Evolutionary conservation across 495 filamentous ascomycete genomes (phyloP).

Genomic region (Neurospora discreta): DNA sequence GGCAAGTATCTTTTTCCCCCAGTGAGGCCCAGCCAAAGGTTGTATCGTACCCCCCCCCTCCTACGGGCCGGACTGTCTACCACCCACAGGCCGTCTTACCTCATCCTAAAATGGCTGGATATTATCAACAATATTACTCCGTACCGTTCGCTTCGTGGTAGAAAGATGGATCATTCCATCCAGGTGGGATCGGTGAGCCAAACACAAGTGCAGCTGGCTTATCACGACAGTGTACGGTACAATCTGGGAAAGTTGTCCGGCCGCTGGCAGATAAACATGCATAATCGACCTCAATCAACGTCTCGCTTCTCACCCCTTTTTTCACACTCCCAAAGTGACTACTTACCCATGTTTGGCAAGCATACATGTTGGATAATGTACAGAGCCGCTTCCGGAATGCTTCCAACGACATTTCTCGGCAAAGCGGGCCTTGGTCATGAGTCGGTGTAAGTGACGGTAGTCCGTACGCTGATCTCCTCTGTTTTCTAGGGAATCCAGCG

Average conservation of each 20-base stretch:
- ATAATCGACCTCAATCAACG: neutral
- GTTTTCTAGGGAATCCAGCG: neutral
- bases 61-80: neutral
- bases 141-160: slow-evolving; percentile 1
- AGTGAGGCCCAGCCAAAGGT: slow-evolving; percentile 1
- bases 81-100: neutral
- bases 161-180: neutral
- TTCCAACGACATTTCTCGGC: neutral
- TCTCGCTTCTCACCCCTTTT: neutral
- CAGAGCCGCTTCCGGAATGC: neutral
- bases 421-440: neutral
- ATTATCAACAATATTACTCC: slow-evolving; percentile 2
- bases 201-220: neutral
- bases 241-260: neutral
- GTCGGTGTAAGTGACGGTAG: neutral
- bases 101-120: slow-evolving; percentile 3
- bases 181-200: neutral
- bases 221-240: neutral
- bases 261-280: neutral
- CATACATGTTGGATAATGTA: neutral
- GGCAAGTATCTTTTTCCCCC: slow-evolving; percentile 6
- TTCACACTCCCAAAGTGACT: neutral
- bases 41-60: neutral
- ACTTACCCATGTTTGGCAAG: neutral
- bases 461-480: neutral